Conservation (phyloP, 1,139 yeast species). For the Blastobotrys niveus region DNA sequence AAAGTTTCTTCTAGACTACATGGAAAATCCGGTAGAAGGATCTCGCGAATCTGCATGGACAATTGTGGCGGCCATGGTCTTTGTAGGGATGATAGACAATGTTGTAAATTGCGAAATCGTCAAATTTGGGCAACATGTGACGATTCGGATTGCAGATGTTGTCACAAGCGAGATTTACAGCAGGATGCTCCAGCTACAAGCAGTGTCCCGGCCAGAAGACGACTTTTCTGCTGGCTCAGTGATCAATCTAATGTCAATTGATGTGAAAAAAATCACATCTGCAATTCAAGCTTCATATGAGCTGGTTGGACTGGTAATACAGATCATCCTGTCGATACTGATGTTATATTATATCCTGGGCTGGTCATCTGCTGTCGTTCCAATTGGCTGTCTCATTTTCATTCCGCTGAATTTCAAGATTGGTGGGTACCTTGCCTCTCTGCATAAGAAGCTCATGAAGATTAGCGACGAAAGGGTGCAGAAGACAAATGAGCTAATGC, state of each 20-base stretch:
- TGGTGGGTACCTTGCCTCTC: conserved; percentile 53
- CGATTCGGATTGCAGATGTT: conserved; percentile 83
- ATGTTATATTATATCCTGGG: conserved; percentile 49
- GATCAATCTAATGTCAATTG: conserved; percentile 91
- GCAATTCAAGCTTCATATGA: conserved; percentile 62
- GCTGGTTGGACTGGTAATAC: not conserved
- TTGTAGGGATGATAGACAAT: conserved; percentile 55
- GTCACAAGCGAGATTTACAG: conserved; percentile 86
- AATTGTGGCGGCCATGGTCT: conserved; percentile 67
- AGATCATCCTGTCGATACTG: conserved; percentile 21
- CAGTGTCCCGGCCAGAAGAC: no score
- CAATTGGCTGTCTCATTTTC: conserved; percentile 24
- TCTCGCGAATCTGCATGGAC: conserved; percentile 58
- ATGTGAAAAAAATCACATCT: conserved; percentile 86
- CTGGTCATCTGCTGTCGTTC: not conserved
- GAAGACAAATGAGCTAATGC: conserved; percentile 87
- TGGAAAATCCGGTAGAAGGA: conserved; percentile 51
- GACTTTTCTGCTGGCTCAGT: conserved; percentile 90
- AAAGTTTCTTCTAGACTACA: conserved; percentile 73
- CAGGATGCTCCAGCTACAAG: conserved; percentile 72
- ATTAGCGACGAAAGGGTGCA: conserved; percentile 86
- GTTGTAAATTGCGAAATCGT: conserved; percentile 71
- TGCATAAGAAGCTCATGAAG: conserved; percentile 65
- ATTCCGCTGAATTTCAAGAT: conserved; percentile 70
- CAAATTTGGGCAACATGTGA: conserved; percentile 83